phyloP scores from a whole-genome alignment of 495 filamentous ascomycete species.

The Staphylotrichum longicolle region DNA sequence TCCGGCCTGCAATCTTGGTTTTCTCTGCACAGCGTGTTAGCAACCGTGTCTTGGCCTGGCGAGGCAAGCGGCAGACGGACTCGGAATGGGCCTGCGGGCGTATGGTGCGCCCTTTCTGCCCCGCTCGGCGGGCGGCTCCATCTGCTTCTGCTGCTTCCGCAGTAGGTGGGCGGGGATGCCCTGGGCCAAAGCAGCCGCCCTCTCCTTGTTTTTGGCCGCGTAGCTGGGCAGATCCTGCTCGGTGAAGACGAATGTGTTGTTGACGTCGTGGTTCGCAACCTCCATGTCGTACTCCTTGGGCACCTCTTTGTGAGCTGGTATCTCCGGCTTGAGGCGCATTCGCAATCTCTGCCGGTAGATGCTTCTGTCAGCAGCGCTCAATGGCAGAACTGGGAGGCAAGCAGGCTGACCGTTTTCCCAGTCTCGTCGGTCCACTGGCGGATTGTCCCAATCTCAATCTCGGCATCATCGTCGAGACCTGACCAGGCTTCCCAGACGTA shows the following conservation, averaged over 20 bases:
- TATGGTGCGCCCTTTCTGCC: constrained; percentile 66
- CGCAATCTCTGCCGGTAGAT: constrained; percentile 38
- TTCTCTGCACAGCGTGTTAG: constrained; percentile 56
- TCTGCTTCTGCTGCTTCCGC: constrained; percentile 40
- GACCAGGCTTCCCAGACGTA: constrained; percentile 72
- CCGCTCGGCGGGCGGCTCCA: constrained; percentile 45
- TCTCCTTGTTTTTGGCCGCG: constrained; percentile 56
- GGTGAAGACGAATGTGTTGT: constrained; percentile 86
- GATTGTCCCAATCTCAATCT: constrained; percentile 71
- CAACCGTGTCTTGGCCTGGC: neutral
- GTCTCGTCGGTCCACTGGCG: constrained; percentile 55
- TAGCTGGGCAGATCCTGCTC: constrained; percentile 87
- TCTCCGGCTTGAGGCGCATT: constrained; percentile 45
- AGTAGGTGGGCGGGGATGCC: constrained; percentile 52
- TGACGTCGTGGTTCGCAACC: constrained; percentile 56
- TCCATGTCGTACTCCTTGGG: constrained; percentile 83
- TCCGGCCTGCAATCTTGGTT: constrained; percentile 69
- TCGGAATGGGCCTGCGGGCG: constrained; percentile 76
- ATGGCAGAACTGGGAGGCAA: neutral
- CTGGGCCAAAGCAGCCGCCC: constrained; percentile 46
- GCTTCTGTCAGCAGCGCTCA: constrained; percentile 18
- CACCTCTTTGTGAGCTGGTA: constrained; percentile 60
- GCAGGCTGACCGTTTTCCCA: constrained; percentile 43
- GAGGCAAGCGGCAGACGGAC: constrained; percentile 48
- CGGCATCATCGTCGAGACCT: constrained; percentile 50